These are phyloP conservation scores for Sedum album DNA, from an alignment of 164 flowering plant genomes.

Conservation along the genomic window DNA sequence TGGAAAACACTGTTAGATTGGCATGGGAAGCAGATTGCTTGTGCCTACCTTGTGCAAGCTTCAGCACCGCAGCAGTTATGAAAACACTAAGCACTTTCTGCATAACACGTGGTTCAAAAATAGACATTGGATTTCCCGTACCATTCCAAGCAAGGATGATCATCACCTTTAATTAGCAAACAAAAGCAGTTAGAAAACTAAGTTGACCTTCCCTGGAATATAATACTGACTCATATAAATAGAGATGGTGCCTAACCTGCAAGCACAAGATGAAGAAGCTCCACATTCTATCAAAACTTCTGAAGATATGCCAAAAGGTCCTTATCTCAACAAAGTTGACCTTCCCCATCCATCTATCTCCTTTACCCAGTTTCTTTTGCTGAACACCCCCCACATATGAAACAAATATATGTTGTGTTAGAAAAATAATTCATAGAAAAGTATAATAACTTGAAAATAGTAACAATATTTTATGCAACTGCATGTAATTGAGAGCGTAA, in stretches of 20 bases:
- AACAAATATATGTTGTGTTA: neutral
- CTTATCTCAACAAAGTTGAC: conserved; percentile 87
- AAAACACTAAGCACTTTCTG: conserved; percentile 72
- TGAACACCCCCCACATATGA: conserved; percentile 16
- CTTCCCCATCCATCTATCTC: conserved; percentile 75
- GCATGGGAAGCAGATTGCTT: neutral
- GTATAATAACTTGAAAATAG: neutral
- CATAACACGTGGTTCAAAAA: conserved; percentile 57
- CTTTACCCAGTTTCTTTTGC: conserved; percentile 35
- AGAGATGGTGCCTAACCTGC: conserved; percentile 32
- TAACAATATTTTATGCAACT: neutral
- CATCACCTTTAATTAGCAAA: conserved; percentile 55
- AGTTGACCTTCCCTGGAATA: conserved; percentile 8
- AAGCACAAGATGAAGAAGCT: conserved; percentile 64
- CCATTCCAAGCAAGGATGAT: conserved; percentile 92
- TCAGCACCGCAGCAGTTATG: conserved; percentile 87
- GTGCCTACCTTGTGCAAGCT: conserved; percentile 69
- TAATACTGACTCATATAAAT: neutral
- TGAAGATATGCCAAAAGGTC: conserved; percentile 77
- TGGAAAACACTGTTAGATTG: neutral
- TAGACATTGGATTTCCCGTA: conserved; percentile 42
- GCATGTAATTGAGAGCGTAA: neutral
- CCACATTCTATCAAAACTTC: conserved; percentile 98
- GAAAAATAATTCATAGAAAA: neutral
- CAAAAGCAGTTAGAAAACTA: too few species aligned